Evolutionary conservation across 768 basidiomycete genomes (phyloP), one percentile per base, ranked within the genome.

Genomic region (Cystobasidium tubakii): DNA sequence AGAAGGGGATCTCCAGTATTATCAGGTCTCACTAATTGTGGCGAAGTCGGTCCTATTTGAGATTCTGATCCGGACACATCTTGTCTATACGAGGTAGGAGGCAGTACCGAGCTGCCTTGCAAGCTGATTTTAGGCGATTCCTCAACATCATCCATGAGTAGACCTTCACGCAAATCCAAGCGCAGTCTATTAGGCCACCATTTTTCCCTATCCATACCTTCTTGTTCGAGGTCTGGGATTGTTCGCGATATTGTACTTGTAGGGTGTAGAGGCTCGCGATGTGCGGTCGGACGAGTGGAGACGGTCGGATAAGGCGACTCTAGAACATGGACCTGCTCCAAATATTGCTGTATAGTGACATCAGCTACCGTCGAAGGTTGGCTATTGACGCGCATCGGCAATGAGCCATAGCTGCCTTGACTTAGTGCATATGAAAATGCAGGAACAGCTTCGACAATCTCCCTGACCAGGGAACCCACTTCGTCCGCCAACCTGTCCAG

Each of bases 371-470:
- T 55, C 34, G 55, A 25, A 44, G 6, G 53, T 27, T 33, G 69
- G 19, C 33, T 34, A 29, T 55, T 36, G 12, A 71, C 42, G 2
- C 66, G 23, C 10, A 75, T 29, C 10, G 74, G 39, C 4, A 75
- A 36, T 1, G 74, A 53, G 33, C 74, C 74, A 39, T 75, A 75
- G 42, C 36, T 46, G 15, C 67, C 74, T 25, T 46, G 42, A 21
- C 66, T 34, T 3, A 72, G 44, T 2, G 67, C 31, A n/a, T 50
- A 53, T 39, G 66, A 67, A 31, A 75, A 75, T 12, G 57, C 70
- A 63, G 74, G 74, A 23, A 62, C 57, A 43, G 64, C 54, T 55
- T 75, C 74, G 57, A 64, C 31, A n/a, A 75, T 62, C 33, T 75
- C 74, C 29, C 55, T 3, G 23, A 75, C 67, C 12, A 75, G 44